Conservation (phyloP, 139 green algal species). For the Chlorella ohadii region DNA sequence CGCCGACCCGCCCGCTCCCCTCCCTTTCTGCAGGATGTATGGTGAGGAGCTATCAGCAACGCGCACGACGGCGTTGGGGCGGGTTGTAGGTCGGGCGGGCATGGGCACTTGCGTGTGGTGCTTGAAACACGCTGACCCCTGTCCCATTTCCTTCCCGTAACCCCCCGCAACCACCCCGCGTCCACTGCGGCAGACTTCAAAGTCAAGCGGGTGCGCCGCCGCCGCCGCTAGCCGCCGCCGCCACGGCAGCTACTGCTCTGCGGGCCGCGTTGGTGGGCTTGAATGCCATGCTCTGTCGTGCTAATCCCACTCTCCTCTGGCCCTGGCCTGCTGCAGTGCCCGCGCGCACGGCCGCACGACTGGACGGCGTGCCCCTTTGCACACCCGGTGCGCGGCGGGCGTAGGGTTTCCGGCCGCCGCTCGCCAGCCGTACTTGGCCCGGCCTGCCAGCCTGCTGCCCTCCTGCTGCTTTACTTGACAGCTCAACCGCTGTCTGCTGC, state of each 20-base stretch:
- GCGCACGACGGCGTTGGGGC: no score
- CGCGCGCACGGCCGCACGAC: conserved; percentile 67
- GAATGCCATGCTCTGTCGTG: not conserved
- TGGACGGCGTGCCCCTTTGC: conserved; percentile 63
- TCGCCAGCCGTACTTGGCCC: not conserved
- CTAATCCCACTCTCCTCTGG: not conserved
- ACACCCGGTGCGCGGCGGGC: not conserved
- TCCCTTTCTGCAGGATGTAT: conserved; percentile 38
- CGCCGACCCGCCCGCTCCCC: not conserved
- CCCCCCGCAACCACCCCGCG: no score
- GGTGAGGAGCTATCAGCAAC: no score
- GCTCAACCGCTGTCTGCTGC: conserved; percentile 43
- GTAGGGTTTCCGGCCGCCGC: not conserved
- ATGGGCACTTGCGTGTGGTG: no score
- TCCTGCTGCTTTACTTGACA: conserved; percentile 33
- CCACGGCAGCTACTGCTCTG: not conserved
- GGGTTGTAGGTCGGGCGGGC: no score
- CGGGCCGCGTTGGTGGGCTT: not conserved
- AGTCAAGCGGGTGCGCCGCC: conserved; percentile 10
- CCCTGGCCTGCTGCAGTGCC: conserved; percentile 49
- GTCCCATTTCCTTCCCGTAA: no score
- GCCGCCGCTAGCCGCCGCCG: not conserved
- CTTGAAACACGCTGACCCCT: no score
- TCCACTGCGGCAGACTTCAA: conserved; percentile 38
- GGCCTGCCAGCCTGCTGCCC: not conserved